phyloP scores from a whole-genome alignment of 176 grass and related monocot genomes.

The Chrysopogon serrulatus region DNA sequence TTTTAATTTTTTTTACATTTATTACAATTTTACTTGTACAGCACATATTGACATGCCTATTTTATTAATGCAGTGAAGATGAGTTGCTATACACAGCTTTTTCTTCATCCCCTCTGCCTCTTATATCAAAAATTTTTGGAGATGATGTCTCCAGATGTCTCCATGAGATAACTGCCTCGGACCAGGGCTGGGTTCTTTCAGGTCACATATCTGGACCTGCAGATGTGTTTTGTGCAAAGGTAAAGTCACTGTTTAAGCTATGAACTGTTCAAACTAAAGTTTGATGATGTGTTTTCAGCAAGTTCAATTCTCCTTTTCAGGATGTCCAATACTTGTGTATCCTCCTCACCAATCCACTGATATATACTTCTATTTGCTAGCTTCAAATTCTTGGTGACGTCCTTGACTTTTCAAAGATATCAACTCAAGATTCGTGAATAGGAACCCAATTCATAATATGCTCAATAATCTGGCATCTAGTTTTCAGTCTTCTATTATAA shows the following conservation, averaged over 20 bases:
- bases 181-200: slow-evolving; percentile 64
- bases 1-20: slow-evolving; percentile 12
- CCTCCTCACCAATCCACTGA: slow-evolving; percentile 27
- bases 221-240: slow-evolving; percentile 60
- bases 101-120: slow-evolving; percentile 54
- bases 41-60: slow-evolving; percentile 7
- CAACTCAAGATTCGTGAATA: slow-evolving; percentile 88
- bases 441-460: slow-evolving; percentile 75
- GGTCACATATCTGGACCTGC: slow-evolving; percentile 74
- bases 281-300: slow-evolving; percentile 22
- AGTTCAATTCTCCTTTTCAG: slow-evolving; percentile 56
- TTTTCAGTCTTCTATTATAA: slow-evolving; percentile 39
- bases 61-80: slow-evolving; percentile 59
- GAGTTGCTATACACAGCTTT: slow-evolving; percentile 60
- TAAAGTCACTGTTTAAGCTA: slow-evolving; percentile 20
- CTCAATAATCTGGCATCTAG: slow-evolving; percentile 72
- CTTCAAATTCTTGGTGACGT: slow-evolving; percentile 23
- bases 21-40: not conserved
- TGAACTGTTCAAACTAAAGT: slow-evolving; percentile 11
- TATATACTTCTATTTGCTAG: slow-evolving; percentile 12
- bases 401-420: slow-evolving; percentile 74
- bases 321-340: slow-evolving; percentile 96
- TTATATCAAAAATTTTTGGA: slow-evolving; percentile 74
- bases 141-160: slow-evolving; percentile 73
- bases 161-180: slow-evolving; percentile 66